Base-by-base conservation (phyloP, 257 asterid species). In the Ilex asprella region DNA sequence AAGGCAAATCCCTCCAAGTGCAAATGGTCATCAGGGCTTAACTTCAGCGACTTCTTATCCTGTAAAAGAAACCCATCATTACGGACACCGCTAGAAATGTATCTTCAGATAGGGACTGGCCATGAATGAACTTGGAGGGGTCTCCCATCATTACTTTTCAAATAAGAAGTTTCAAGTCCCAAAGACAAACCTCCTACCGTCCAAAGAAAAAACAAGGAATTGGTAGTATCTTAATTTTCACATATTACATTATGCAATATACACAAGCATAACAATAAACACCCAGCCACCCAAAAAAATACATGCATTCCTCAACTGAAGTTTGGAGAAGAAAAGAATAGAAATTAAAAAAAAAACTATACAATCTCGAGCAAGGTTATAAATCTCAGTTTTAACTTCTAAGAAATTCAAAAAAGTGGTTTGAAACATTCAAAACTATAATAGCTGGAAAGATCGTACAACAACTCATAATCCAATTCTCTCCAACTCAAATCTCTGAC, bases 1-100 rank as follows among this genome's bases (percentile, higher is more conserved):
- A 67, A 79, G 70, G 97, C 96, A 67, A 93, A 93, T 31, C 97
- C 99, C 76, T 93, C 99, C 66, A 93, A 61, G 55, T 93, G 90
- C 30, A 89, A 78, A 60, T 82, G 59, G 65, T 89, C 99, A 62
- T 93, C 97, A 52, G 99, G 92, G 21, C 87, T 91, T 79, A 93
- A 67, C 31, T 62, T 67, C 80, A 93, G 11, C 6, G 99, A 85
- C 84, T 87, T 93, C 82, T 85, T 93, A 74, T 93, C 99, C 97
- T 93, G 72, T 67, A 76, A 54, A 56, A 61, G 16, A 66, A 57
- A 13, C 14, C 15, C n/a, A 46, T 2, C 14, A 10, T 46, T 46
- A 14, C 12, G n/a, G 0, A 46, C 3, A 46, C 15, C 13, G 3
- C 3, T 46, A 11, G 52, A 10, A 10, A 46, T 10, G 10, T 10